Conservation (phyloP, 352 stramenopile genomes). For the Thalassiosira hispida region DNA sequence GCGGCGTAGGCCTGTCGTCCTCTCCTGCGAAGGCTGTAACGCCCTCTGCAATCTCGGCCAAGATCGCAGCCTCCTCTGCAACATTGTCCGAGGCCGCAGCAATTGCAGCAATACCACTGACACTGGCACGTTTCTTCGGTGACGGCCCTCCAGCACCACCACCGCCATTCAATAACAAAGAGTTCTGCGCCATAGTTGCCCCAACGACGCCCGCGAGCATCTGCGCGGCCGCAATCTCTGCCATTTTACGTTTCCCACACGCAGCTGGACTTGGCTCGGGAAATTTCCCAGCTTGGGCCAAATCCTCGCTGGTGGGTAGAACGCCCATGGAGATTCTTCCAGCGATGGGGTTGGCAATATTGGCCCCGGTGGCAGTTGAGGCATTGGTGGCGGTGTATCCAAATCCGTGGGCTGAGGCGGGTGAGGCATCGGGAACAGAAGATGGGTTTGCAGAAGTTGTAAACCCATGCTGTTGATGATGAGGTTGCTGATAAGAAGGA, state of each 20-base stretch:
- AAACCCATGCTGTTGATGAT: slow-evolving; percentile 23
- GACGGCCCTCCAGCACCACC: neutral
- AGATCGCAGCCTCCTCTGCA: neutral
- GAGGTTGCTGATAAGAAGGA: neutral
- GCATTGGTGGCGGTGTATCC: neutral
- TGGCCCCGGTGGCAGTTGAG: neutral
- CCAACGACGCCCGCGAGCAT: slow-evolving; percentile 76
- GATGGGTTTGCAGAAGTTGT: slow-evolving; percentile 9
- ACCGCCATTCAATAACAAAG: neutral
- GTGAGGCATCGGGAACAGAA: slow-evolving; percentile 10
- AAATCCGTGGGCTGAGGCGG: slow-evolving; percentile 9
- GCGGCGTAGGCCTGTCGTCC: slow-evolving; percentile 17
- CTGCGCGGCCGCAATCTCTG: slow-evolving; percentile 83
- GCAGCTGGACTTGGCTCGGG: slow-evolving; percentile 84
- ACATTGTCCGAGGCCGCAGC: neutral
- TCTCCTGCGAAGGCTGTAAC: slow-evolving; percentile 1
- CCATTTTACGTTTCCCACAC: slow-evolving; percentile 85
- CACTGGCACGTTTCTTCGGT: slow-evolving; percentile 21
- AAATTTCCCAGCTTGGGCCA: slow-evolving; percentile 60
- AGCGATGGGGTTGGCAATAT: neutral
- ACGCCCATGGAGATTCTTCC: slow-evolving; percentile 56
- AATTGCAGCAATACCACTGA: slow-evolving; percentile 4
- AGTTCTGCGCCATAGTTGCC: slow-evolving; percentile 9
- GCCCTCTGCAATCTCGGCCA: neutral
- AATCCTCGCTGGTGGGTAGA: slow-evolving; percentile 58